phyloP scores from a whole-genome alignment of 1,284 basidiomycete species.

The Leccinum cinnamomeum region DNA sequence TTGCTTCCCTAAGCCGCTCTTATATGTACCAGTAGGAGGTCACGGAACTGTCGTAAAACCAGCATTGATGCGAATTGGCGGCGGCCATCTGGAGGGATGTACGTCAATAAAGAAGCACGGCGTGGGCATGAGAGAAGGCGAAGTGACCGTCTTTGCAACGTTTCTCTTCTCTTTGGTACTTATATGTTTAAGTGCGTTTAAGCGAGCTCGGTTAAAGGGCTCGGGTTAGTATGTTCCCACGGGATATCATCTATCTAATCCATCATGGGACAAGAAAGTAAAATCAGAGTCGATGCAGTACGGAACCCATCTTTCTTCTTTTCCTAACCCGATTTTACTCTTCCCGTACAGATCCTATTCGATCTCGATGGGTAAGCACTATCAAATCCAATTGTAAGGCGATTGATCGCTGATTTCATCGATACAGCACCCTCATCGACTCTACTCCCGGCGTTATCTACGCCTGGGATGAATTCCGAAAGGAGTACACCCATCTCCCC shows the following conservation, averaged over 20 bases:
- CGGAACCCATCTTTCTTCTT: not conserved
- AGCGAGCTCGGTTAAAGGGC: not conserved
- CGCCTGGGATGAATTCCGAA: constrained; percentile 62
- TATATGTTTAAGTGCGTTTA: too few species aligned
- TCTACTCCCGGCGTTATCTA: constrained; percentile 67
- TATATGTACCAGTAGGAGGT: constrained; percentile 8
- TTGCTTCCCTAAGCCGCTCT: constrained; percentile 4
- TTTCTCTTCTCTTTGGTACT: too few species aligned
- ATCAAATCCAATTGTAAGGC: not conserved
- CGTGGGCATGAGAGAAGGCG: not conserved
- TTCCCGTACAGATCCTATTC: constrained; percentile 52
- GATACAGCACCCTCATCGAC: constrained; percentile 62
- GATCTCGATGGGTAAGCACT: constrained; percentile 66
- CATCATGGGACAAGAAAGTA: not conserved
- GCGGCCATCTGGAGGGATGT: not conserved
- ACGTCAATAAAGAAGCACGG: not conserved
- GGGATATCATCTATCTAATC: not conserved
- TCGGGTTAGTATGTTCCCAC: not conserved
- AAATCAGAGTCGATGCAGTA: constrained; percentile 27
- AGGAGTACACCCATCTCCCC: constrained; percentile 53
- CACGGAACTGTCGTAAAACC: not conserved
- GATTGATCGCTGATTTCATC: constrained; percentile 10
- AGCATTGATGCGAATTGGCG: not conserved
- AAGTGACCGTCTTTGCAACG: too few species aligned
- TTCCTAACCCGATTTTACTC: constrained; percentile 7